These are phyloP conservation scores for Ophiostoma australiae DNA, from an alignment of 2,329 filamentous ascomycete genomes.

Conservation along the genomic window DNA sequence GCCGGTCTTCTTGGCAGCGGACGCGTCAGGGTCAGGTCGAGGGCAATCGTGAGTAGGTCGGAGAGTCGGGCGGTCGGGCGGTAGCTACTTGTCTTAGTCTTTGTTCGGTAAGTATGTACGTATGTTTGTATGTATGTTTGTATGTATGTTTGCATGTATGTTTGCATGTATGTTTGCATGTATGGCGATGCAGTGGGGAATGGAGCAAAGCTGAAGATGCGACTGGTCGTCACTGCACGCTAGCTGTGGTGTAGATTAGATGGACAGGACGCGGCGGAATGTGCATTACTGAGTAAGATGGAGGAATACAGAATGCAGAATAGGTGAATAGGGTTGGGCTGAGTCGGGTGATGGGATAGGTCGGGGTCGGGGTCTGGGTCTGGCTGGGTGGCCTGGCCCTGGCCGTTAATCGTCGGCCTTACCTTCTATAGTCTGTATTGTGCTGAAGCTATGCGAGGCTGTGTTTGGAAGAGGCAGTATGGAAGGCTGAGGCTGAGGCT, in stretches of 20 bases:
- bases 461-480: neutral
- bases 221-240: constrained; percentile 1
- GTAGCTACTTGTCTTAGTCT: constrained; percentile 7
- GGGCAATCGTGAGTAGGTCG: neutral
- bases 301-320: too few relatives aligned
- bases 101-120: neutral
- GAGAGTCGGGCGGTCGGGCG: neutral
- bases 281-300: neutral
- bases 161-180: neutral
- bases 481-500: neutral
- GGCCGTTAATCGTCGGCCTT: constrained; percentile 5
- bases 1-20: constrained; percentile 2
- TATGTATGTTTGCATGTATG: neutral
- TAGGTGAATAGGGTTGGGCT: neutral
- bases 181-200: neutral
- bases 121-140: neutral
- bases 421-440: neutral
- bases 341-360: neutral
- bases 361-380: neutral
- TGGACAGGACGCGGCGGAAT: neutral
- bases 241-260: neutral
- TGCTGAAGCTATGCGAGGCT: neutral
- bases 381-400: neutral
- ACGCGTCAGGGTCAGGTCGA: neutral
- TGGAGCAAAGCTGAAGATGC: neutral